Percentiles rank a stretch among this genome's conserved stretches.
phyloP scores from a whole-genome alignment of 352 stramenopile species.

The Phytophthora boehmeriae region DNA sequence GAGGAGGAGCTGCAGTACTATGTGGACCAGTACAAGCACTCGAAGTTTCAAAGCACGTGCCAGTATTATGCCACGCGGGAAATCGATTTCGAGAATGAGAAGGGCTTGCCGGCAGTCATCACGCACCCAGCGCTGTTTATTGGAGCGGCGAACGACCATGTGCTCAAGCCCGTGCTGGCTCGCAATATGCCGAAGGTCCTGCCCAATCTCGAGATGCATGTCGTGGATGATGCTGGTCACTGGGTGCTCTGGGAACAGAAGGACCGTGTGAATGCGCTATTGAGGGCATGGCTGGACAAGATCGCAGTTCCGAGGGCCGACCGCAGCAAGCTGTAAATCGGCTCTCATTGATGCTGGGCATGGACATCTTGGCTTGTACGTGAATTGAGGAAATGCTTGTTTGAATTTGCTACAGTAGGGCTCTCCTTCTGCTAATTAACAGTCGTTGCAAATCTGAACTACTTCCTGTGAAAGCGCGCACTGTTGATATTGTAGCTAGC shows the following conservation, averaged over 20 bases:
- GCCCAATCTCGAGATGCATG: constrained; percentile 55
- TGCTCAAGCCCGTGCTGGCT: constrained; percentile 63
- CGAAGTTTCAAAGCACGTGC: constrained; percentile 63
- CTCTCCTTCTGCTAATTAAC: too few species aligned
- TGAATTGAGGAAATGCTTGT: too few species aligned
- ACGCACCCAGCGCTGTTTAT: constrained; percentile 71
- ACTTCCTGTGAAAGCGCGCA: too few species aligned
- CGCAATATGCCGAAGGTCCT: constrained; percentile 59
- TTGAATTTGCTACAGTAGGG: too few species aligned
- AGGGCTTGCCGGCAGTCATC: constrained; percentile 34
- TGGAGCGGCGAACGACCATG: constrained; percentile 53
- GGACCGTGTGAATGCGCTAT: constrained; percentile 44
- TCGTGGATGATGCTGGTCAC: constrained; percentile 59
- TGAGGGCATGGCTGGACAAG: constrained; percentile 47
- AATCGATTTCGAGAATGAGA: constrained; percentile 63
- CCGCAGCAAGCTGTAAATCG: constrained; percentile 33
- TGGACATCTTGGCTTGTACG: too few species aligned
- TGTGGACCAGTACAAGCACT: constrained; percentile 52
- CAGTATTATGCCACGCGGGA: constrained; percentile 66
- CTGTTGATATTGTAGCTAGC: constrained; percentile 2
- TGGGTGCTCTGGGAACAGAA: constrained; percentile 73
- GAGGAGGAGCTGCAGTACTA: constrained; percentile 69
- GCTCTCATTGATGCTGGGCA: neutral
- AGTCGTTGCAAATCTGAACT: too few species aligned
- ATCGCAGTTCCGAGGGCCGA: constrained; percentile 13